These are phyloP conservation scores for Zea mays DNA, from an alignment of 176 grass and related monocot genomes.

Conservation along the genomic window Zm-B73-REFERENCE-NAM-5.0 NC_050104.1:86835001-86835500, in stretches of 20 bases:
- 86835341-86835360: neutral
- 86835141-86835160: neutral
- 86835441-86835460: neutral
- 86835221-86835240: neutral
- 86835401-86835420: neutral
- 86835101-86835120: neutral
- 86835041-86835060: constrained; percentile 55
- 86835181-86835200: constrained; percentile 29
- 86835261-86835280: neutral
- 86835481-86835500: neutral
- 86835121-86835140: neutral
- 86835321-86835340: neutral
- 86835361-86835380: neutral
- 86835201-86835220: neutral
- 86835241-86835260: neutral
- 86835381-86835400: neutral
- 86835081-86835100: constrained; percentile 60
- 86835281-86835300: neutral
- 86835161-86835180: constrained; percentile 9
- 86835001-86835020: constrained; percentile 79
- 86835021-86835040: constrained; percentile 79
- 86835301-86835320: constrained; percentile 9
- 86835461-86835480: constrained; percentile 3
- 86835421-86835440: neutral
- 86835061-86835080: constrained; percentile 73